Base-by-base conservation (phyloP, 2,329 filamentous ascomycete genomes). In the Scorias spongiosa region DNA sequence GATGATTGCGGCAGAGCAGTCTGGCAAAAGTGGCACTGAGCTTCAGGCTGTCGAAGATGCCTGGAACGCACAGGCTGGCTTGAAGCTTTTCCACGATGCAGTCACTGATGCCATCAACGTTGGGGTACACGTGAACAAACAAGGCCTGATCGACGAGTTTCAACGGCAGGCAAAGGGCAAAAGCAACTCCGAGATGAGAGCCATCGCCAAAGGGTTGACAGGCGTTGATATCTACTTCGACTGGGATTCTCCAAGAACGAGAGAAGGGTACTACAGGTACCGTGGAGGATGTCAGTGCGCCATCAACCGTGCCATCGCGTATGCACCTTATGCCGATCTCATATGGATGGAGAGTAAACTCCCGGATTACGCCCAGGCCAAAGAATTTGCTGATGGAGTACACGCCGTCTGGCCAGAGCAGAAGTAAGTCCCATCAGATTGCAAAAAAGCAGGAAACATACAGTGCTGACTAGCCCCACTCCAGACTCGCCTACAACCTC, bases 291-390 rank as follows among this genome's bases (percentile, higher is more conserved):
- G 84, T 58, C 80, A 87, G 64, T 93, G 84, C 63, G 87, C 88
- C 47, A 71, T 96, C 62, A 93, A 91, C 72, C 79, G 89, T 40
- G 89, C 88, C 29, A 69, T 93, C 46, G 86, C 89, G 5, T 96
- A 93, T 60, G 89, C 85, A 0, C 89, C 91, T 2, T 94, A 93
- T 68, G 53, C 50, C 38, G 89, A 96, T 59, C 79, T 93, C 63
- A 93, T 98, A 66, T 98, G 91, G 91, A 98, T 98, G 91, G 91
- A 98, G 76, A 89, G 82, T 69, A 95, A 94, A 70, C 72, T 94
- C 53, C 91, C 91, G 39, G 89, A 96, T 63, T 96, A 73, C 63
- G 73, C 74, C 41, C 91, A 96, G 69, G 91, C 91, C 18, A 77
- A 86, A 69, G 83, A 95, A 60, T 98, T 98, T 56, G 88, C 91